Base-by-base conservation (phyloP, 2,329 filamentous ascomycete species). In the Neoarthrinium moseri region DNA sequence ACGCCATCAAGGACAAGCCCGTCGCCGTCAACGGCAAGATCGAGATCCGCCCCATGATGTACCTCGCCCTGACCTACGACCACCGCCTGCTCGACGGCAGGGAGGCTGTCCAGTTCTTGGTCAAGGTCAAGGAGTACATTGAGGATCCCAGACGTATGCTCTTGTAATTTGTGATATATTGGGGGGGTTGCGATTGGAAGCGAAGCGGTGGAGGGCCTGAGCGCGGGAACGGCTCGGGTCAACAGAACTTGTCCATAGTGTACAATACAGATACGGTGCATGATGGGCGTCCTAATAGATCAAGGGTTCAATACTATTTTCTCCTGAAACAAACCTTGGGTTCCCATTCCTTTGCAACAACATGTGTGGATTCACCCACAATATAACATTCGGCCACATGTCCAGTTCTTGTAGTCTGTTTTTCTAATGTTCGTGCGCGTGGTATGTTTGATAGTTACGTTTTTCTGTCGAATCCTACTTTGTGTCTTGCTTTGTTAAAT, bases 31-130 rank as follows among this genome's bases (percentile, higher is more conserved):
- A 97, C 62, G 94, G 94, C 62, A 95, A 96, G 75, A 78, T 97
- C 47, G 91, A 96, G 69, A 89, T 96, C 57, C 83, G 94, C 56
- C 94, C 94, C n/a, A 97, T 99, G 91, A 99, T 99, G 94, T 97
- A 96, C 70, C 81, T 99, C 54, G 94, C 94, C 33, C 79, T 99
- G 49, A 99, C 94, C 12, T 99, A 99, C 65, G 94, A 99, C 67
- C 94, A 99, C 73, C 88, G 94, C 64, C 82, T 99, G 40, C 78
- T 99, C 20, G 94, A 97, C 67, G 94, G 94, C 41, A 84, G 92
- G 65, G 92, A 97, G 74, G 94, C 92, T 37, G 91, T 96, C 32
- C 94, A 92, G 51, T 97, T 97, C 79, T 77, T 97, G 57, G 87
- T 97, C 51, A 96, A 95, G 81, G 77, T 99, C 62, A 97, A 97